phyloP scores from a whole-genome alignment of 441 rosid species.

The Erodium moschatum region DNA sequence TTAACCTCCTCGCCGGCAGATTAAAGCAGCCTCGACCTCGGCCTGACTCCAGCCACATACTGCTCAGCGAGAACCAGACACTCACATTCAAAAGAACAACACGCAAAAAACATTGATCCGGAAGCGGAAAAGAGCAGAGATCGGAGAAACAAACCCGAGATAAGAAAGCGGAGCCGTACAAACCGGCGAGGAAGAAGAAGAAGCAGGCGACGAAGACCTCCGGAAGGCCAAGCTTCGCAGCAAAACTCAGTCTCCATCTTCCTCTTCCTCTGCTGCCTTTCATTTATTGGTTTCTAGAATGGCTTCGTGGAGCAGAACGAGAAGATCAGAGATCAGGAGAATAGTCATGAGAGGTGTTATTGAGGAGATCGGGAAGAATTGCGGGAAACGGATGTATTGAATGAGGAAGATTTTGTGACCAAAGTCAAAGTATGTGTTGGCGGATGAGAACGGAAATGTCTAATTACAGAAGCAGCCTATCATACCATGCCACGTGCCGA shows the following conservation, averaged over 20 bases:
- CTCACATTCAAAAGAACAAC: neutral
- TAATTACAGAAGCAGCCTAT: no score
- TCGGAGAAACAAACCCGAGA: slow-evolving; percentile 30
- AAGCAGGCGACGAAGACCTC: slow-evolving; percentile 32
- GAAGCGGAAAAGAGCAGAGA: neutral
- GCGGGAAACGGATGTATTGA: neutral
- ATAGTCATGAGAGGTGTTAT: neutral
- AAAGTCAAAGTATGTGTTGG: neutral
- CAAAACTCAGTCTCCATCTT: slow-evolving; percentile 21
- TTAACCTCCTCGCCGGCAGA: slow-evolving; percentile 24
- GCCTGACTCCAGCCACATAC: slow-evolving; percentile 21
- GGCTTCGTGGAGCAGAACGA: no score
- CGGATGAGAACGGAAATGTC: no score
- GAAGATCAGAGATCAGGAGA: neutral
- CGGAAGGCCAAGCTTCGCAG: slow-evolving; percentile 32
- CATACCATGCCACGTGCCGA: no score
- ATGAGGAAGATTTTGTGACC: neutral
- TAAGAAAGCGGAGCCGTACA: slow-evolving; percentile 32
- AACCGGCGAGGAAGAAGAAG: slow-evolving; percentile 46
- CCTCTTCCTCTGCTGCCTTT: slow-evolving; percentile 28
- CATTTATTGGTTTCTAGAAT: slow-evolving; percentile 14
- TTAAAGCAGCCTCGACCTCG: slow-evolving; percentile 25
- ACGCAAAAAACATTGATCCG: slow-evolving; percentile 17
- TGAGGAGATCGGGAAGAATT: neutral
- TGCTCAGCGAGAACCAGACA: neutral